Evolutionary conservation across 495 filamentous ascomycete genomes (phyloP).

Genomic region (Penicillium ucsense): DNA sequence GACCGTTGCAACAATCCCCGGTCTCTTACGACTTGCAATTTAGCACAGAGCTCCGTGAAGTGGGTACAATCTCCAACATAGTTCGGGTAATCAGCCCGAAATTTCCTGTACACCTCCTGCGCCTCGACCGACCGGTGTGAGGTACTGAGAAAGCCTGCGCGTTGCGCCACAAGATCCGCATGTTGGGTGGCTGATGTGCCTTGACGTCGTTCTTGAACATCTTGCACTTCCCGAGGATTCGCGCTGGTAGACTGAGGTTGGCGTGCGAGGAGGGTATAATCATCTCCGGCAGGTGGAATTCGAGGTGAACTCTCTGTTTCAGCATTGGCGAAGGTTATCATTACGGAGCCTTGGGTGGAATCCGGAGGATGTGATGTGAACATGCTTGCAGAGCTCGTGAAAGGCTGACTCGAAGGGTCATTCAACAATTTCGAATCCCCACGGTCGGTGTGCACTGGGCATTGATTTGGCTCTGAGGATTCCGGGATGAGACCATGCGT

Average conservation of each 20-base stretch:
- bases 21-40: constrained; percentile 39
- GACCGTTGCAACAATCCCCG: constrained; percentile 31
- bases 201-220: neutral
- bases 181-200: constrained; percentile 1
- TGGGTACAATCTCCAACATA: constrained; percentile 44
- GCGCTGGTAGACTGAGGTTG: constrained; percentile 13
- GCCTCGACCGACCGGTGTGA: constrained; percentile 14
- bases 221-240: neutral
- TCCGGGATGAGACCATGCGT: constrained; percentile 13
- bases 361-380: constrained; percentile 6
- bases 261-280: constrained; percentile 4
- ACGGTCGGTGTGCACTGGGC: constrained; percentile 6
- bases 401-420: constrained; percentile 10
- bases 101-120: constrained; percentile 36
- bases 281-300: constrained; percentile 8
- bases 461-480: constrained; percentile 16
- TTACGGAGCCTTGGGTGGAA: neutral
- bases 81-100: constrained; percentile 44
- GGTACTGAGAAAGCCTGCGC: constrained; percentile 17
- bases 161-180: constrained; percentile 12
- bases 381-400: constrained; percentile 10
- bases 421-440: constrained; percentile 4
- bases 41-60: constrained; percentile 46
- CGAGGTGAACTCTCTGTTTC: neutral
- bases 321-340: neutral